A percentile compares a stretch with the other conserved stretches of the same genome.
phyloP scores from a whole-genome alignment of 73 alveolate species.

The Effrenium voratum region DNA sequence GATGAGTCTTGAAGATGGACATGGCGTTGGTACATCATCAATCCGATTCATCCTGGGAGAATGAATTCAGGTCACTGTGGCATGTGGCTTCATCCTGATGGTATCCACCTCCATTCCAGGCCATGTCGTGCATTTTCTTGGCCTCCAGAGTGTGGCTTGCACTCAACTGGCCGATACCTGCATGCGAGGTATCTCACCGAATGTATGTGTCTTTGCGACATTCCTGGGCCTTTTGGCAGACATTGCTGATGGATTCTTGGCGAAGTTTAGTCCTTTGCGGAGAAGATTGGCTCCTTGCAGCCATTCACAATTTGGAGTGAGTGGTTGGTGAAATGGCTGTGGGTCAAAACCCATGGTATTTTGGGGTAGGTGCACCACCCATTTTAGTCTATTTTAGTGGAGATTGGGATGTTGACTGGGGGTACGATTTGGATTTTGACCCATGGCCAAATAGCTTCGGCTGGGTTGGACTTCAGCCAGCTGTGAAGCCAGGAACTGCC shows the following conservation, averaged over 20 bases:
- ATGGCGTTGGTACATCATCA: neutral
- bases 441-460: too few species aligned
- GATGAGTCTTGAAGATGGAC: neutral
- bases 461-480: too few species aligned
- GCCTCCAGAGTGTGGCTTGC: neutral
- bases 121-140: neutral
- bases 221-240: conserved; percentile 88
- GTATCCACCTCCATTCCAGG: conserved; percentile 91
- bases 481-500: conserved; percentile 4
- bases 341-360: neutral
- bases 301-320: neutral
- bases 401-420: too few species aligned
- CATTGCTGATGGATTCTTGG: conserved; percentile 86
- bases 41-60: neutral
- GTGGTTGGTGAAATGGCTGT: neutral
- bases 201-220: conserved; percentile 83
- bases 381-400: too few species aligned
- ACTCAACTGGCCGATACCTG: neutral
- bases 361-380: too few species aligned
- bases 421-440: too few species aligned
- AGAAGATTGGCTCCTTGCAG: too few species aligned
- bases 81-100: conserved; percentile 84
- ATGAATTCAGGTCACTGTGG: conserved; percentile 44
- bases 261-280: too few species aligned
- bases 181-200: conserved; percentile 59